Evolutionary conservation across 805 yeast species (phyloP), one percentile per base, ranked within the genome.

Genomic region (Saccharomycopsis olivae): DNA sequence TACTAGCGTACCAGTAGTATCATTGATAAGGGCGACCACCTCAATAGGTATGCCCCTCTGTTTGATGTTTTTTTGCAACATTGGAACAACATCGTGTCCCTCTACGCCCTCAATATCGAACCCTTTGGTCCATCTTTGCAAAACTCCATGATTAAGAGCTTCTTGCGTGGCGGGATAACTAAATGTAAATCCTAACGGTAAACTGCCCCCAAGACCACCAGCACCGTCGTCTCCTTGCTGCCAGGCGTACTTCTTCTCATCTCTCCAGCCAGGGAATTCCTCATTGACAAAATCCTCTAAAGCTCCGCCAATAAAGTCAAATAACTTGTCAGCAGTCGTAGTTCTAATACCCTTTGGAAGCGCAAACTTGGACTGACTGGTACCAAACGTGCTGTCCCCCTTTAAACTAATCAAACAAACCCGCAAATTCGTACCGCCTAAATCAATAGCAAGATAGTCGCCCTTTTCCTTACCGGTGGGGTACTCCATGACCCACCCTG

Each of bases 121-220:
- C 49, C 97, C 98, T 67, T 89, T 89, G 48, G 97, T 89, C 97
- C 97, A 89, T 62, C 89, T 74, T 69, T 86, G 95, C 57, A 89
- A 72, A 41, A 81, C 57, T 60, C 97, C 98, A 51, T 72, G 68
- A 67, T 85, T 81, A 60, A 89, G 85, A 46, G 82, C 81, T 50
- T 66, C 59, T 64, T 89, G 98, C 31, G 81, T 66, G 31, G 84
- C 82, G 46, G 97, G 96, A 67, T 79, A 89, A 11, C 94, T 80
- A 67, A 89, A 89, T 29, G 97, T 89, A 73, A 89, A 89, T 36
- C 98, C 97, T 54, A 89, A 70, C 40, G 94, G 88, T 45, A 83
- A 62, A n/a, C n/a, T n/a, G 29, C 56, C 60, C n/a, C n/a, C n/a
- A n/a, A n/a, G n/a, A n/a, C n/a, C n/a, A n/a, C n/a, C n/a, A n/a